These are phyloP conservation scores for Populus alba DNA, from an alignment of 345 rosid genomes.

Conservation along the genomic window DNA sequence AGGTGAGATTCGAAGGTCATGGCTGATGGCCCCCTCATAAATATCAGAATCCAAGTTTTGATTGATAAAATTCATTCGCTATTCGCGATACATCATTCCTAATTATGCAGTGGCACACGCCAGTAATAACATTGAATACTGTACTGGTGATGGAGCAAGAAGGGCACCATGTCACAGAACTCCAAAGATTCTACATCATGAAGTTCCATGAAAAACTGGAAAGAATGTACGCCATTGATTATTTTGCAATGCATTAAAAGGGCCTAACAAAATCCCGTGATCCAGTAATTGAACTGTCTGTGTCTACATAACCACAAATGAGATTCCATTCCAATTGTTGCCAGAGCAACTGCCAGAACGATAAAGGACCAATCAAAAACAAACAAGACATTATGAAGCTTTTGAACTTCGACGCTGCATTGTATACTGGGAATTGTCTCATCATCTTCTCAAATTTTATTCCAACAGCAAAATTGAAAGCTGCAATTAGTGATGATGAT, in stretches of 20 bases:
- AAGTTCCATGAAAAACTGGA: conserved; percentile 20
- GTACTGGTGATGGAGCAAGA: neutral
- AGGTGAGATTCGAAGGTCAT: neutral
- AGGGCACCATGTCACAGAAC: neutral
- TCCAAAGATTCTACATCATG: conserved; percentile 2
- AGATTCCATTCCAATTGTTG: conserved; percentile 18
- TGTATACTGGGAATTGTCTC: conserved; percentile 38
- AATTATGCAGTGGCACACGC: too few species aligned
- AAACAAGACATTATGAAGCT: conserved; percentile 20
- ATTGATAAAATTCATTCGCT: neutral
- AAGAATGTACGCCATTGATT: conserved; percentile 43
- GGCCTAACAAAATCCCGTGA: conserved; percentile 28
- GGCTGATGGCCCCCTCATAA: neutral
- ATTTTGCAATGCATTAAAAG: conserved; percentile 35
- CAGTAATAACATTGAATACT: neutral
- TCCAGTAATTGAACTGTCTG: conserved; percentile 27
- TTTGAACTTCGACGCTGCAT: conserved; percentile 27
- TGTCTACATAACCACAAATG: conserved; percentile 25
- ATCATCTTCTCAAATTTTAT: conserved; percentile 29
- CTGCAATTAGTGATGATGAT: conserved; percentile 32
- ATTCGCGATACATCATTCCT: neutral
- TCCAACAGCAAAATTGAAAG: conserved; percentile 10
- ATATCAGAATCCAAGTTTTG: neutral
- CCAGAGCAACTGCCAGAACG: conserved; percentile 33
- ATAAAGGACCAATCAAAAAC: conserved; percentile 24